phyloP scores from a whole-genome alignment of 176 grass and related monocot species.

The Avena insularis region DNA sequence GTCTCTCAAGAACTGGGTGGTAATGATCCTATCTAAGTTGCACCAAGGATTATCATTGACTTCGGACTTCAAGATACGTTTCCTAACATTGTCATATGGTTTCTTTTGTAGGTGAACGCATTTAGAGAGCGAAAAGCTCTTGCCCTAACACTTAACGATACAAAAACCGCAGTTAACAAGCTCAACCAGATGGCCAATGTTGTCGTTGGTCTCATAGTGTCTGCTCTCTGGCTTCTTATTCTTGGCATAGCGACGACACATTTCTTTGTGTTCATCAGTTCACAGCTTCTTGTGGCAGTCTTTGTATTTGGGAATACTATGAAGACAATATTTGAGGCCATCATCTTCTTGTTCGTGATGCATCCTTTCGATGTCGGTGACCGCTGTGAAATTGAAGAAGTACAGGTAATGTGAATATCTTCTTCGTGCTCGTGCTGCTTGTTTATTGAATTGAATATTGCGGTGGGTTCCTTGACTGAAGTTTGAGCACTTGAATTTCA shows the following conservation, averaged over 20 bases:
- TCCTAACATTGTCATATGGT: conserved; percentile 26
- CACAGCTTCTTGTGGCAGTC: conserved; percentile 70
- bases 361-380: conserved; percentile 86
- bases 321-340: conserved; percentile 75
- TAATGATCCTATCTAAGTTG: conserved; percentile 53
- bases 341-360: conserved; percentile 71
- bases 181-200: conserved; percentile 62
- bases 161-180: conserved; percentile 74
- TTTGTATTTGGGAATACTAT: conserved; percentile 81
- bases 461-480: background rate
- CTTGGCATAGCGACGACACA: conserved; percentile 64
- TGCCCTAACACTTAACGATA: conserved; percentile 68
- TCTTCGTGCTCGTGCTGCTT: background rate
- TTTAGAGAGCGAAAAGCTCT: conserved; percentile 77
- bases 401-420: conserved; percentile 49
- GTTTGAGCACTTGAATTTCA: conserved; percentile 30
- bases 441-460: background rate
- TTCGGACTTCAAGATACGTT: background rate
- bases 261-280: conserved; percentile 68
- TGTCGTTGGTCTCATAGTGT: conserved; percentile 57
- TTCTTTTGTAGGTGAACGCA: conserved; percentile 61
- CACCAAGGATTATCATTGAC: conserved; percentile 2
- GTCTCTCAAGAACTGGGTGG: conserved; percentile 94
- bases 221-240: conserved; percentile 64
- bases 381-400: conserved; percentile 63